Evolutionary conservation across 2,329 filamentous ascomycete species (phyloP).

Genomic region (Pyricularia grisea): DNA sequence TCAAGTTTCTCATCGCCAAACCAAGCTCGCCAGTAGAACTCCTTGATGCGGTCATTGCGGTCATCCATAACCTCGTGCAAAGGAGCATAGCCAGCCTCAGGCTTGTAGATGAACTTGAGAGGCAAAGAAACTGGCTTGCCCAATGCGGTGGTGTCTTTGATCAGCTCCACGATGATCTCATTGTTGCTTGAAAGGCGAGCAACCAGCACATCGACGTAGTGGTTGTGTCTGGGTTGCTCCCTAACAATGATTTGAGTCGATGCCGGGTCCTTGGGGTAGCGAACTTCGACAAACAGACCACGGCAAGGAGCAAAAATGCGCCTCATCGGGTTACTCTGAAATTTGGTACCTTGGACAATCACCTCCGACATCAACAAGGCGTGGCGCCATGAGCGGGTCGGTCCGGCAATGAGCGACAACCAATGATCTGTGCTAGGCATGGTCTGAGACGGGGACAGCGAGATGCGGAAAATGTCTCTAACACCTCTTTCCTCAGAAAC

Average conservation of each 20-base stretch:
- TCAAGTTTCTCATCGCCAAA: conserved; percentile 81
- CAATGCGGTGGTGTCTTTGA: conserved; percentile 84
- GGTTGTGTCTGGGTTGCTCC: conserved; percentile 78
- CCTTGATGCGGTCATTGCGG: conserved; percentile 96
- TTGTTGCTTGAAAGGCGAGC: conserved; percentile 66
- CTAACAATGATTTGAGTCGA: conserved; percentile 81
- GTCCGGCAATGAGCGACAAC: conserved; percentile 80
- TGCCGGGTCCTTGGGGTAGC: conserved; percentile 67
- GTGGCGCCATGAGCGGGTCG: conserved; percentile 83
- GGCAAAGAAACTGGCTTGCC: conserved; percentile 74
- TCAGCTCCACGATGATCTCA: conserved; percentile 80
- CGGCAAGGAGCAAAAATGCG: conserved; percentile 80
- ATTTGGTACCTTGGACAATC: conserved; percentile 89
- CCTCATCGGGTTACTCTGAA: conserved; percentile 92
- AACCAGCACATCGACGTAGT: conserved; percentile 82
- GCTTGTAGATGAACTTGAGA: conserved; percentile 86
- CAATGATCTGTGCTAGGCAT: conserved; percentile 76
- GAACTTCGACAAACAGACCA: conserved; percentile 84
- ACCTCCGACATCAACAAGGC: conserved; percentile 91
- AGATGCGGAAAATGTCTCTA: conserved; percentile 79
- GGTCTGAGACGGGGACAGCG: conserved; percentile 60
- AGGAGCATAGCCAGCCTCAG: conserved; percentile 93
- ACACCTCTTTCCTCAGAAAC: conserved; percentile 62
- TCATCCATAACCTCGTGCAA: conserved; percentile 94
- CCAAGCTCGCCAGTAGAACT: conserved; percentile 98